Evolutionary conservation across 2,329 filamentous ascomycete genomes (phyloP), one percentile per base, ranked within the genome.

Genomic region (Nemania sp.): DNA sequence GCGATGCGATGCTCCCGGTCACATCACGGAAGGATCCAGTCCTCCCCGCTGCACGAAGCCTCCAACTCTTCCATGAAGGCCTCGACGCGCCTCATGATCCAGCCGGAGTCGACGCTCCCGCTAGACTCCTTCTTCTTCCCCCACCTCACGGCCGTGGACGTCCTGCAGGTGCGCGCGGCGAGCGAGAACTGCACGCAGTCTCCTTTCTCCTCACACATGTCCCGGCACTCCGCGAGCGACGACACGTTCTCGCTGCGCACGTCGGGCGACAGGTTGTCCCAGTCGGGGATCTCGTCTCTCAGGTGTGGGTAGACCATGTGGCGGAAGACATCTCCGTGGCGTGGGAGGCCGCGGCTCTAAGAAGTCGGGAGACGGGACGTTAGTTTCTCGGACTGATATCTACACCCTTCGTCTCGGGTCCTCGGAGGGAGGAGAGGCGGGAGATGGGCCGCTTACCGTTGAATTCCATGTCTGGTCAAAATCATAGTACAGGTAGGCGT

Each of bases 311-410:
- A 50, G 1, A 64, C 40, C 17, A 64, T 40, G 1, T 55, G 40
- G 3, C 62, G 62, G 54, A 61, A 64, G 12, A 64, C 18, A 54
- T 64, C 54, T 25, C 58, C 58, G 35, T 57, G 54, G 18, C 62
- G 58, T n/a, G 58, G 62, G 18, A 64, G 37, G 10, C 20, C 17
- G 6, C 12, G 35, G 2, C 46, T 17, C 54, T 56, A 7, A 12
- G 15, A 37, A 17, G 29, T 45, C 3, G 17, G 21, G 39, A 13
- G 25, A 29, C 42, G 5, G 4, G 12, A 46, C 2, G n/a, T 56
- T n/a, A 59, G 48, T 32, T 12, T 46, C 35, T 46, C 13, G 39
- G 25, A 29, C 25, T 7, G 25, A 29, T n/a, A n/a, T n/a, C n/a
- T n/a, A n/a, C n/a, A 42, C 5, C 5, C 34, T 2, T n/a, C 11